phyloP scores from a whole-genome alignment of 345 rosid species.

The Eucalyptus marginata region DNA sequence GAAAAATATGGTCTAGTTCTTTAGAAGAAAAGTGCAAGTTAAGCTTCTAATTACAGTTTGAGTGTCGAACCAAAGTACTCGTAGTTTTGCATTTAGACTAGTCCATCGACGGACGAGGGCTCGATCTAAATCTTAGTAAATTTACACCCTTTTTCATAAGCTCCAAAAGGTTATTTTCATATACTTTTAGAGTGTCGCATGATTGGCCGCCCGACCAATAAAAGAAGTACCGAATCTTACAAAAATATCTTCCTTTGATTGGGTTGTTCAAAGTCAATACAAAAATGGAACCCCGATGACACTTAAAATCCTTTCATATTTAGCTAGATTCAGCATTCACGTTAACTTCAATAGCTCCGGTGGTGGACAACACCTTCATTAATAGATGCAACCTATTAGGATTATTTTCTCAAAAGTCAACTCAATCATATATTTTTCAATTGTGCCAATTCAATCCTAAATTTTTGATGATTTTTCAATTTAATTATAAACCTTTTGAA shows the following conservation, averaged over 20 bases:
- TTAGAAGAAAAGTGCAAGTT: neutral
- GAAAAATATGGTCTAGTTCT: neutral
- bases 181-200: neutral
- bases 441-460: fast-evolving
- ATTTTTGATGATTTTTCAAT: fast-evolving
- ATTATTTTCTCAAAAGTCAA: neutral
- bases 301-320: neutral
- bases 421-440: too few species aligned
- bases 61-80: neutral
- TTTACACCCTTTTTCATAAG: neutral
- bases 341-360: neutral
- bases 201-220: neutral
- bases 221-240: neutral
- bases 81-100: neutral
- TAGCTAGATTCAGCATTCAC: neutral
- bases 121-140: neutral
- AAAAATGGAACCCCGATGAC: neutral
- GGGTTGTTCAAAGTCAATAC: neutral
- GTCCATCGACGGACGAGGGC: neutral
- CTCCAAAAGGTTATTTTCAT: neutral
- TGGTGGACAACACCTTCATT: neutral
- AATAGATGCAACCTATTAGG: neutral
- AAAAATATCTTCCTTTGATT: neutral
- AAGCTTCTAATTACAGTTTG: neutral
- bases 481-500: neutral